Evolutionary conservation across 1,284 basidiomycete species (phyloP).

Genomic region (Entoloma clypeatum): DNA sequence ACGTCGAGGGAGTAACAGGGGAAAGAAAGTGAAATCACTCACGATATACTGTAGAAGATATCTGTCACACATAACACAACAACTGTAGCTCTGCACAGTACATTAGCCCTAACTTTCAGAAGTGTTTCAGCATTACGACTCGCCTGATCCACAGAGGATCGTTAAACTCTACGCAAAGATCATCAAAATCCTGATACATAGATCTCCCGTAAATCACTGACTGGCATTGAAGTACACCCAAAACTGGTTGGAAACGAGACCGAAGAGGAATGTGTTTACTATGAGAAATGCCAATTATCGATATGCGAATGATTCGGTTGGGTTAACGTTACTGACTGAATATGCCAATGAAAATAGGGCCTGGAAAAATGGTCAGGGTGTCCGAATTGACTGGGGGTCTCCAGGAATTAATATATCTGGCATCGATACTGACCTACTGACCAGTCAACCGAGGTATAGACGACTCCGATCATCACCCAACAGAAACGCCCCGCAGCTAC

Average conservation of each 20-base stretch:
- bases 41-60: constrained; percentile 38
- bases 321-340: no score
- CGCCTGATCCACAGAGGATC: constrained; percentile 37
- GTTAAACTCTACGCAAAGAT: constrained; percentile 34
- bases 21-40: constrained; percentile 9
- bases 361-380: no score
- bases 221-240: constrained; percentile 34
- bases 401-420: no score
- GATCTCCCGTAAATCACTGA: constrained; percentile 20
- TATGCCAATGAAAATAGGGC: no score
- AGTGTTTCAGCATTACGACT: neutral
- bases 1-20: neutral
- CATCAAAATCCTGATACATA: neutral
- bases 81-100: constrained; percentile 31
- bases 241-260: constrained; percentile 43
- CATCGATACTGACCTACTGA: no score
- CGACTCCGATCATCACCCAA: no score
- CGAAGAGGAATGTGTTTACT: constrained; percentile 48
- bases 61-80: constrained; percentile 37
- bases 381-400: no score
- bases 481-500: no score
- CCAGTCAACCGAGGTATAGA: no score
- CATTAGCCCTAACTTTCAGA: constrained; percentile 15
- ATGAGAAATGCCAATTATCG: no score
- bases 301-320: no score